These are phyloP conservation scores for Tetraselmis chui DNA, from an alignment of 139 green algal genomes.

Conservation along the genomic window DNA sequence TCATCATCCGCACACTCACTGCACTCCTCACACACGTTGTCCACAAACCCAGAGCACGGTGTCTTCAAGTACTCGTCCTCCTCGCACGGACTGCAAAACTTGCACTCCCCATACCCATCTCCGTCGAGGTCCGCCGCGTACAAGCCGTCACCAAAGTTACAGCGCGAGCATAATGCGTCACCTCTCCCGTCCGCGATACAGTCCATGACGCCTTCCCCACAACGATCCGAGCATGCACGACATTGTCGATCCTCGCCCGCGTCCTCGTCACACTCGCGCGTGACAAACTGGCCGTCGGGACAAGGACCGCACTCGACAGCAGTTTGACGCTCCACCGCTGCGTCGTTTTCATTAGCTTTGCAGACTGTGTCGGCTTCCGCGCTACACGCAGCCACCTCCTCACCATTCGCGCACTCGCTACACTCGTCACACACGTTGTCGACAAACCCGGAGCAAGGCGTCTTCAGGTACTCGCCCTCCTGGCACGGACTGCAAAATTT, in stretches of 20 bases:
- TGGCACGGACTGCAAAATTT: neutral
- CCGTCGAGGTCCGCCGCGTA: neutral
- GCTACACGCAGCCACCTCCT: no score
- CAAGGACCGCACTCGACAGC: neutral
- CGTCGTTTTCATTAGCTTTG: neutral
- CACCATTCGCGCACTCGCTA: neutral
- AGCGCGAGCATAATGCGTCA: neutral
- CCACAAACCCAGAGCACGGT: neutral
- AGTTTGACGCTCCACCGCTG: neutral
- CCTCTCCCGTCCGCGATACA: neutral
- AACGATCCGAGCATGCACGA: neutral
- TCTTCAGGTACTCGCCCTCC: neutral
- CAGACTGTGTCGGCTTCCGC: neutral
- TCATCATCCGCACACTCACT: neutral
- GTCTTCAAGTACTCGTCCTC: neutral
- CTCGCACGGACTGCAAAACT: neutral
- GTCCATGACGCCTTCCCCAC: neutral
- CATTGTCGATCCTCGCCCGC: neutral
- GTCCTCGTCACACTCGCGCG: neutral
- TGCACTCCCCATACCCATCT: neutral
- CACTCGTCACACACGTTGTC: neutral
- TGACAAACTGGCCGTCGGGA: neutral
- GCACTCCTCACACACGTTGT: neutral
- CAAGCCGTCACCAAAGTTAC: neutral
- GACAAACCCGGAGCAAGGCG: neutral